Conservation (phyloP, 352 stramenopile species). For the Peronospora belbahrii region DNA sequence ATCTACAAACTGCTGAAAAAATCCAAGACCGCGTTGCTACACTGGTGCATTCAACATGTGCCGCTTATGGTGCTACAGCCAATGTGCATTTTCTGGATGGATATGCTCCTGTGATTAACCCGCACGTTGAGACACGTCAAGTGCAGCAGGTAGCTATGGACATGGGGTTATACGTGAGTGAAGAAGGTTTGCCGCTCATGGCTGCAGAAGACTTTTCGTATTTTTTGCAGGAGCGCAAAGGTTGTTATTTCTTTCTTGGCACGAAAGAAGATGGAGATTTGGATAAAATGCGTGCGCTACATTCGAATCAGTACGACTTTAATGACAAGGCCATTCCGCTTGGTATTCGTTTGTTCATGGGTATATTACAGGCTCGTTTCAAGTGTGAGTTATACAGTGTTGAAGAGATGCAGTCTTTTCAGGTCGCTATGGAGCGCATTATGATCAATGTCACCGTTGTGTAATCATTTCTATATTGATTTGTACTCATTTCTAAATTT, state of each 20-base stretch:
- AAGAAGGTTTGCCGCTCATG: constrained; percentile 85
- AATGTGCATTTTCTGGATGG: constrained; percentile 59
- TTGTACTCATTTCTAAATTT: too few relatives aligned
- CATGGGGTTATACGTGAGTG: constrained; percentile 65
- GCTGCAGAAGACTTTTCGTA: constrained; percentile 93
- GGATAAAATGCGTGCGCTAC: constrained; percentile 50
- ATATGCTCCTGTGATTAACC: constrained; percentile 76
- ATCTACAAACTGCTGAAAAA: constrained; percentile 69
- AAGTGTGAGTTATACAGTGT: constrained; percentile 54
- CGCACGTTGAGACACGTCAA: constrained; percentile 63
- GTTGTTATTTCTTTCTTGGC: constrained; percentile 81
- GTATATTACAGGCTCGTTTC: constrained; percentile 61
- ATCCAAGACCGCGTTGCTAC: constrained; percentile 82
- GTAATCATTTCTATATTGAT: constrained; percentile 6
- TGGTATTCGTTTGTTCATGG: constrained; percentile 73
- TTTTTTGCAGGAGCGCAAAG: constrained; percentile 72
- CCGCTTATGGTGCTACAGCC: constrained; percentile 63
- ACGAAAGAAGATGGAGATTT: constrained; percentile 61
- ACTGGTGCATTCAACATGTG: constrained; percentile 82
- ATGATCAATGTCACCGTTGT: constrained; percentile 35
- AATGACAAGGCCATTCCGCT: constrained; percentile 81
- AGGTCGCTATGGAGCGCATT: constrained; percentile 71
- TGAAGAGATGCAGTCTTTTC: constrained; percentile 71
- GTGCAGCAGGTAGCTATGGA: constrained; percentile 73
- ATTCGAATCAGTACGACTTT: constrained; percentile 79